Conservation (phyloP, 1,284 basidiomycete species). For the Bondarzewia mesenterica region DNA sequence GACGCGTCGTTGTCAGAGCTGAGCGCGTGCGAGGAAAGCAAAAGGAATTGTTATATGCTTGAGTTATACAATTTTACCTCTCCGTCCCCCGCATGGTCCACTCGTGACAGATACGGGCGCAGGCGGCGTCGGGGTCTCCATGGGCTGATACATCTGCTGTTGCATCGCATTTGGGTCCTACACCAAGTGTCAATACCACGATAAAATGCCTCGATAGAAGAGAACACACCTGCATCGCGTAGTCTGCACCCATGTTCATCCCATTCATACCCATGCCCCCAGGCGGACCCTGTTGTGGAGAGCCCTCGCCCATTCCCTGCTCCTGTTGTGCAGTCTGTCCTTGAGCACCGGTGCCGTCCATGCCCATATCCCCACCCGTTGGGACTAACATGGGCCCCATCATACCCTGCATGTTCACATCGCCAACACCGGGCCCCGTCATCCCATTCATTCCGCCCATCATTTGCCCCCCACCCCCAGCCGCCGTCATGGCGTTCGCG, state of each 20-base stretch:
- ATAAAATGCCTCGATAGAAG: too few species aligned
- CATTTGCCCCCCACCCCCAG: slow-evolving; percentile 45
- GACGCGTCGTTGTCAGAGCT: background rate
- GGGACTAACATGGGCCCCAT: slow-evolving; percentile 29
- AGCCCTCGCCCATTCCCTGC: slow-evolving; percentile 23
- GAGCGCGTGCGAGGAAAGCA: background rate
- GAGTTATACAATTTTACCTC: slow-evolving; percentile 21
- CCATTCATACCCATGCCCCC: slow-evolving; percentile 44
- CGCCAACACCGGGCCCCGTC: slow-evolving; percentile 47
- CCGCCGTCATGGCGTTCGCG: slow-evolving; percentile 66
- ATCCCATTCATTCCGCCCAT: slow-evolving; percentile 37
- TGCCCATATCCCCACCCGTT: slow-evolving; percentile 15
- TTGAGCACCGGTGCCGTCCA: slow-evolving; percentile 29
- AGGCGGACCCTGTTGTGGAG: slow-evolving; percentile 14
- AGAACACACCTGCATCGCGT: slow-evolving; percentile 31
- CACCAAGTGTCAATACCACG: background rate
- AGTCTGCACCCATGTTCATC: slow-evolving; percentile 43
- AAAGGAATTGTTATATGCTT: background rate
- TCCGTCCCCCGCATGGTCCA: slow-evolving; percentile 23
- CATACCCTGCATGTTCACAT: slow-evolving; percentile 30
- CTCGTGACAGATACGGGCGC: slow-evolving; percentile 18
- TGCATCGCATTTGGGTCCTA: slow-evolving; percentile 24
- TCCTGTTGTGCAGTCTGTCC: slow-evolving; percentile 35
- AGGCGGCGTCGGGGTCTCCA: slow-evolving; percentile 27
- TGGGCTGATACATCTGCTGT: slow-evolving; percentile 40